Percentiles rank a stretch among this genome's conserved stretches.
Evolutionary conservation across 2,329 filamentous ascomycete genomes (phyloP).

Genomic region (Hypoxylon sp.): DNA sequence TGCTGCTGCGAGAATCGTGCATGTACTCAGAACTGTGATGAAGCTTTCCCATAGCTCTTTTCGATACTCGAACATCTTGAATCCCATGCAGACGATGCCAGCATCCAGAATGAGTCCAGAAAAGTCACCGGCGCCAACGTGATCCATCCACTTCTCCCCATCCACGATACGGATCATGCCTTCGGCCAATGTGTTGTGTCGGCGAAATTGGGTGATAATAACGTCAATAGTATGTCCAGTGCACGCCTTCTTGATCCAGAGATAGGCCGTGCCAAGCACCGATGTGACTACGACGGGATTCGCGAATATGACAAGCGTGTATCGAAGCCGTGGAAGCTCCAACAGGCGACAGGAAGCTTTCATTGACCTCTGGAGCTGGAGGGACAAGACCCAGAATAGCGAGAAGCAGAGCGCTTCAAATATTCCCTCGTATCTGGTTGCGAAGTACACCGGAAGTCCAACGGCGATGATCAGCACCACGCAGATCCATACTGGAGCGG

Average conservation of each 20-base stretch:
- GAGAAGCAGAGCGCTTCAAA: constrained; percentile 43
- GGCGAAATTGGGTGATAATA: constrained; percentile 39
- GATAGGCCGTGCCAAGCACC: constrained; percentile 42
- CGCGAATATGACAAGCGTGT: constrained; percentile 37
- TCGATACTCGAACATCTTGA: constrained; percentile 49
- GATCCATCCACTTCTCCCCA: constrained; percentile 18
- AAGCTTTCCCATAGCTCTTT: constrained; percentile 43
- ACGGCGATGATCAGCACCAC: constrained; percentile 38
- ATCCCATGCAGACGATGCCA: constrained; percentile 45
- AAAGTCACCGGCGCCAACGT: constrained; percentile 46
- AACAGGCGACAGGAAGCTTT: constrained; percentile 34
- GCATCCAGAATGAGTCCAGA: constrained; percentile 44
- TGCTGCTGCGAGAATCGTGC: constrained; percentile 35
- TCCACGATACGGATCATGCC: constrained; percentile 33
- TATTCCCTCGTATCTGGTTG: constrained; percentile 39
- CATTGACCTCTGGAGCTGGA: constrained; percentile 42
- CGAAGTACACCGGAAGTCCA: constrained; percentile 42
- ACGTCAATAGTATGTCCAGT: constrained; percentile 33
- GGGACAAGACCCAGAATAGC: constrained; percentile 42
- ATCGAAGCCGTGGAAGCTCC: constrained; percentile 28
- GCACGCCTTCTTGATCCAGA: constrained; percentile 43
- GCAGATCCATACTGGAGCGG: constrained; percentile 43
- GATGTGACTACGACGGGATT: constrained; percentile 45
- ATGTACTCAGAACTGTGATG: constrained; percentile 42
- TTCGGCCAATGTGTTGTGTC: constrained; percentile 39